Base-by-base conservation (phyloP, 2,329 filamentous ascomycete genomes). In the Lanzia echinophila region DNA sequence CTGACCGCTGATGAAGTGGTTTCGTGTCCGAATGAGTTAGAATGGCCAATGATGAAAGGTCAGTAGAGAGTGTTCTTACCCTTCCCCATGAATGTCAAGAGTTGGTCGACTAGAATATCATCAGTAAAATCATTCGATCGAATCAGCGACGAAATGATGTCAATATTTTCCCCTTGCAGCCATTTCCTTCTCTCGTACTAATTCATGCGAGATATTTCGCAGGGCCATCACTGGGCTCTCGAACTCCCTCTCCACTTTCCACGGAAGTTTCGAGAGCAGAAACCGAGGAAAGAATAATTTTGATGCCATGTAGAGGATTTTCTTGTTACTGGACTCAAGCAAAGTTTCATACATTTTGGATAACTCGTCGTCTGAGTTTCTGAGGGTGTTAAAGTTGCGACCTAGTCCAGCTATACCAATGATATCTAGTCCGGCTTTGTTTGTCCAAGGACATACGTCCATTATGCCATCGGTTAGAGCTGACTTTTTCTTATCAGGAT, bases 31-130 rank as follows among this genome's bases (percentile, higher is more conserved):
- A 89, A 89, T 2, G 85, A n/a, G n/a, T n/a, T n/a, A n/a, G n/a
- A n/a, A n/a, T n/a, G n/a, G n/a, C n/a, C n/a, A n/a, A n/a, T n/a
- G n/a, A n/a, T n/a, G n/a, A n/a, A n/a, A n/a, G n/a, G n/a, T n/a
- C n/a, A n/a, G n/a, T n/a, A n/a, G n/a, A n/a, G n/a, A n/a, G n/a
- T n/a, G n/a, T n/a, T n/a, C n/a, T n/a, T n/a, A n/a, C n/a, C n/a
- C n/a, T n/a, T n/a, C n/a, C n/a, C 86, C 7, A 95, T 78, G 72
- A 94, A 94, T 0, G 88, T 94, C 84, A 94, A 90, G 66, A 92
- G 79, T 70, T 95, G 89, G 67, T 94, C 86, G 34, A 89, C 81
- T 15, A 95, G 77, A 58, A 88, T 82, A 41, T 88, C 84, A 57
- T 94, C 87, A 11, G 72, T 79, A 70, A 95, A 94, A 15, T 76